phyloP scores from a whole-genome alignment of 2,329 filamentous ascomycete species.

The Bertia moriformis region DNA sequence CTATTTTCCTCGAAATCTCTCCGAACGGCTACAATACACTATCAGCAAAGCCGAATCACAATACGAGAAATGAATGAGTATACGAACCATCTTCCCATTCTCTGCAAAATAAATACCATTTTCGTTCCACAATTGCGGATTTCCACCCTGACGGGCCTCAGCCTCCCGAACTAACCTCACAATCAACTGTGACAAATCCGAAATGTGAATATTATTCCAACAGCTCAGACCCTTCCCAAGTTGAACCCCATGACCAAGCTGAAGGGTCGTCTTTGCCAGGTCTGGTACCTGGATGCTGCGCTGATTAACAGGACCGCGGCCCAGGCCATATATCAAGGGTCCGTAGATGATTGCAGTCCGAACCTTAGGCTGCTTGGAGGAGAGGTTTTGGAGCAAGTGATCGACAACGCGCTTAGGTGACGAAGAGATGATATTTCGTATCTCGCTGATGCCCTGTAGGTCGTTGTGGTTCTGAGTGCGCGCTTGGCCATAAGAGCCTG shows the following conservation, averaged over 20 bases:
- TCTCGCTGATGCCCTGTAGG: conserved; percentile 10
- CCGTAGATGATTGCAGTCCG: conserved; percentile 30
- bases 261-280: conserved; percentile 23
- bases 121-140: conserved; percentile 17
- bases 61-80: neutral
- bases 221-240: conserved; percentile 26
- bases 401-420: conserved; percentile 17
- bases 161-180: conserved; percentile 29
- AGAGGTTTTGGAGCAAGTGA: conserved; percentile 17
- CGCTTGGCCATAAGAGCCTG: conserved; percentile 12
- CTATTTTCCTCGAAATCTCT: conserved; percentile 14
- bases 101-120: conserved; percentile 21
- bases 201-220: conserved; percentile 35
- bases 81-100: conserved; percentile 12
- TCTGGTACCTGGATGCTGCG: conserved; percentile 32
- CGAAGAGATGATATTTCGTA: conserved; percentile 11
- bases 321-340: conserved; percentile 34
- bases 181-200: conserved; percentile 28
- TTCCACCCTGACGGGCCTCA: conserved; percentile 4
- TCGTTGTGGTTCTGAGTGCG: conserved; percentile 18
- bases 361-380: conserved; percentile 12
- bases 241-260: conserved; percentile 26
- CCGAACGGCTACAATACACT: conserved; percentile 12
- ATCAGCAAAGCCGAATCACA: neutral
- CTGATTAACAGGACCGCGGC: conserved; percentile 30